phyloP scores from a whole-genome alignment of 2,329 filamentous ascomycete genomes.

The Blastomyces emzantsi region DNA sequence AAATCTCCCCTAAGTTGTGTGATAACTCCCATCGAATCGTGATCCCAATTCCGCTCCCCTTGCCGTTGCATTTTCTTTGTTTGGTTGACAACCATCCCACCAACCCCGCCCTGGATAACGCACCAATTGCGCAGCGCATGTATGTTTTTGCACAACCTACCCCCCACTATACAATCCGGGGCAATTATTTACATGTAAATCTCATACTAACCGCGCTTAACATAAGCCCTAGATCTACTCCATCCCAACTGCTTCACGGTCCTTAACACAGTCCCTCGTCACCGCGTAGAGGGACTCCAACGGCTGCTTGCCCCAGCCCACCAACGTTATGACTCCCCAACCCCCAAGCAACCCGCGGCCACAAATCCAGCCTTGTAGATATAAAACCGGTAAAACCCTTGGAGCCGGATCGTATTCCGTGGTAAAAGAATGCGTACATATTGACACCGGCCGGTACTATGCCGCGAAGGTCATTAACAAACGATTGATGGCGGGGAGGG shows the following conservation, averaged over 20 bases:
- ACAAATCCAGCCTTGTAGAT: slow-evolving; percentile 87
- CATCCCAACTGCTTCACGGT: not conserved
- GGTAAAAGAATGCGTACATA: slow-evolving; percentile 98
- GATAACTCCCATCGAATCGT: not conserved
- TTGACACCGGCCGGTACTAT: slow-evolving; percentile 96
- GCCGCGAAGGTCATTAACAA: slow-evolving; percentile 99
- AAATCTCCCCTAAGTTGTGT: not conserved
- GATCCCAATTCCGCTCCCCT: not conserved
- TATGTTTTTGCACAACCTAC: not conserved
- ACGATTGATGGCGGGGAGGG: slow-evolving; percentile 88
- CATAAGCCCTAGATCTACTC: not conserved
- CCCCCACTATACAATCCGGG: not conserved
- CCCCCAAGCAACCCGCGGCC: slow-evolving; percentile 32
- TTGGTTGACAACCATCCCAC: not conserved
- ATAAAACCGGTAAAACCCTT: slow-evolving; percentile 97
- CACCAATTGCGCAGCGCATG: not conserved
- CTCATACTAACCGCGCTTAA: slow-evolving; percentile 3
- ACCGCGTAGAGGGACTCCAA: not conserved
- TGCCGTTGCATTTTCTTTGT: not conserved
- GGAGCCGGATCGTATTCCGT: slow-evolving; percentile 96
- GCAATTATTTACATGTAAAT: not conserved
- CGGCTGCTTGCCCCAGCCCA: not conserved
- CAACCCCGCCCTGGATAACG: slow-evolving; percentile 5
- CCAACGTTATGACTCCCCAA: slow-evolving; percentile 7
- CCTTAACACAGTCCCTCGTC: not conserved